Percentiles rank a stretch among this genome's conserved stretches.
Conservation (phyloP, 208 protist species). For the Borovskyia barvae region DNA sequence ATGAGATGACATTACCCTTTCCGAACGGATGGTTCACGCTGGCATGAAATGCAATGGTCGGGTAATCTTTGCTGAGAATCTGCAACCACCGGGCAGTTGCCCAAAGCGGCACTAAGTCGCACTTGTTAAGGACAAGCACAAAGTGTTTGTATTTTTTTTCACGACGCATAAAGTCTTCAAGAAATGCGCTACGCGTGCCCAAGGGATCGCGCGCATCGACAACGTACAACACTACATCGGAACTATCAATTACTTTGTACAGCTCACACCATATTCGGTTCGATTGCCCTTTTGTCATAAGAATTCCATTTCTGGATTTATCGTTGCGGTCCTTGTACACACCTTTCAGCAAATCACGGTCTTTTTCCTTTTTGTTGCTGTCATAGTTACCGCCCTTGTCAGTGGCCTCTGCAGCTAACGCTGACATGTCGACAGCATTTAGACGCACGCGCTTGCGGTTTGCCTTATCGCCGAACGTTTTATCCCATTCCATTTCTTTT, state of each 20-base stretch:
- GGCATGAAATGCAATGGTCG: conserved; percentile 99
- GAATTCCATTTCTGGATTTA: conserved; percentile 82
- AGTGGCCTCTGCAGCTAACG: conserved; percentile 48
- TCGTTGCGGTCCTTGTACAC: conserved; percentile 57
- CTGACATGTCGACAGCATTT: conserved; percentile 52
- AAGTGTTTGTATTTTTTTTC: conserved; percentile 99
- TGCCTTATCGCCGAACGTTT: conserved; percentile 95
- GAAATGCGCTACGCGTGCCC: conserved; percentile 95
- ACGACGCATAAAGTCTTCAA: conserved; percentile 94
- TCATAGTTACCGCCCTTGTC: conserved; percentile 51
- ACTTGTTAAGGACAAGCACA: conserved; percentile 99
- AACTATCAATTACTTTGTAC: conserved; percentile 99
- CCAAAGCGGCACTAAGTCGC: conserved; percentile 99
- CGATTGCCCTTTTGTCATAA: conserved; percentile 98
- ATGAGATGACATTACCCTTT: conserved; percentile 98
- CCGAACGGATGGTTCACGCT: conserved; percentile 99
- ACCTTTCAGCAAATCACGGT: conserved; percentile 59
- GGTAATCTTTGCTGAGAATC: conserved; percentile 97
- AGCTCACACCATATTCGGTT: conserved; percentile 99
- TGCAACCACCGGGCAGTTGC: conserved; percentile 97
- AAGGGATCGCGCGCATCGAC: conserved; percentile 98
- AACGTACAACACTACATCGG: conserved; percentile 99
- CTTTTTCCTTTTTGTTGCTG: conserved; percentile 44
- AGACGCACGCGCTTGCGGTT: conserved; percentile 90
- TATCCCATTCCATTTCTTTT: conserved; percentile 94